Base-by-base conservation (phyloP, 139 green algal species). In the Picochlorum sp. region DNA sequence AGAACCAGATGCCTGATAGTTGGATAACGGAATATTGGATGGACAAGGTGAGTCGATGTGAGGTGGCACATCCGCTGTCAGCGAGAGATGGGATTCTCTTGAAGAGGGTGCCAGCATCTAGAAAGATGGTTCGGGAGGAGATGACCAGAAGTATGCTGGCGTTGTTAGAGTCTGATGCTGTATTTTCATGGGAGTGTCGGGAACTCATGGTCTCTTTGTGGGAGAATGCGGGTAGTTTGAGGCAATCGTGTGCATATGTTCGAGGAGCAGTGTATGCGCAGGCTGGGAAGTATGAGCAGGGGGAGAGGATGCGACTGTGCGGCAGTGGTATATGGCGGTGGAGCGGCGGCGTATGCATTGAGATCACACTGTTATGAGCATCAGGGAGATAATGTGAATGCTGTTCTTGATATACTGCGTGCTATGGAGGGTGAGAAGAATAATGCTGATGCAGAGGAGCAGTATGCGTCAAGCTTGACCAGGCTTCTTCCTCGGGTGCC, bases 401-500 rank as follows among this genome's bases (percentile, higher is more conserved):
- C 69, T 2, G 41, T 57, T 7, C 41, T 78, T 28, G 23, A 26
- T 49, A 49, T 38, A 37, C 28, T 45, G 23, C 13, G 61, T 6
- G 67, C 67, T 2, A 18, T 45, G 3, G 68, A 69, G 64, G n/a
- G 61, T 56, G 26, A 41, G 24, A 14, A n/a, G 14, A 32, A 16
- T 20, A 20, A n/a, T 20, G 10, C 30, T 4, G 13, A 56, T 8
- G 15, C 15, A 23, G 16, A 30, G 5, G 62, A 65, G 4, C 57
- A 67, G 6, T 52, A 21, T 52, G 47, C 34, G 13, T 41, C 34
- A 13, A 41, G 34, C 34, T 11, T 77, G 24, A 61, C 79, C 49
- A 58, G 74, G 6, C 54, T 84, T 7, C 28, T 69, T 45, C 67
- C 69, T 23, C 70, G 75, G 38, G 67, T 84, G n/a, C 74, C 78